Percentiles rank a stretch among this genome's conserved stretches.
These are phyloP conservation scores for Potentilla sterilis DNA, from an alignment of 306 rosid species.

Conservation along the genomic window DNA sequence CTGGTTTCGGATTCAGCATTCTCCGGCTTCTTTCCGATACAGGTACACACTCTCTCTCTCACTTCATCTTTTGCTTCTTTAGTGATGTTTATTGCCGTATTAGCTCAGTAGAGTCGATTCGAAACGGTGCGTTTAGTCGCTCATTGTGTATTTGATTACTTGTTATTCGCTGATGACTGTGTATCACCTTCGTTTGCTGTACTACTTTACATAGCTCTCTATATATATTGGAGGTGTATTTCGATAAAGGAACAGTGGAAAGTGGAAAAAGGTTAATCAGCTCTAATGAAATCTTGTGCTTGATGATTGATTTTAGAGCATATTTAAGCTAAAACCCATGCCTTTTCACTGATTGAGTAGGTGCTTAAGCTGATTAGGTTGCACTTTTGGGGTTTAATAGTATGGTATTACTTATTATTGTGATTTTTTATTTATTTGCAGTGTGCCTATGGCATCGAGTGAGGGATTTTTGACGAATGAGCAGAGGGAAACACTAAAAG, in stretches of 20 bases:
- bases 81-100: neutral
- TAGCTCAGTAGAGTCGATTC: neutral
- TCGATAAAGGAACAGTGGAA: neutral
- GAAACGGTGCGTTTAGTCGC: neutral
- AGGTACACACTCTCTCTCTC: constrained; percentile 27
- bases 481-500: constrained; percentile 76
- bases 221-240: neutral
- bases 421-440: constrained; percentile 12
- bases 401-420: neutral
- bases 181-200: neutral
- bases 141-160: neutral
- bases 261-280: neutral
- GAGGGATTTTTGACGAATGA: constrained; percentile 91
- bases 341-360: neutral
- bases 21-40: constrained; percentile 10
- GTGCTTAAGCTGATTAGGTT: neutral
- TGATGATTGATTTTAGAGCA: neutral
- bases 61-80: neutral
- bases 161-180: neutral
- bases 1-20: constrained; percentile 35
- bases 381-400: neutral
- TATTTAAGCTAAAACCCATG: neutral
- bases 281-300: neutral
- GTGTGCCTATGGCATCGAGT: constrained; percentile 62
- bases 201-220: too few relatives aligned